Evolutionary conservation across 306 rosid genomes (phyloP).

Genomic region (Echinosophora koreensis): DNA sequence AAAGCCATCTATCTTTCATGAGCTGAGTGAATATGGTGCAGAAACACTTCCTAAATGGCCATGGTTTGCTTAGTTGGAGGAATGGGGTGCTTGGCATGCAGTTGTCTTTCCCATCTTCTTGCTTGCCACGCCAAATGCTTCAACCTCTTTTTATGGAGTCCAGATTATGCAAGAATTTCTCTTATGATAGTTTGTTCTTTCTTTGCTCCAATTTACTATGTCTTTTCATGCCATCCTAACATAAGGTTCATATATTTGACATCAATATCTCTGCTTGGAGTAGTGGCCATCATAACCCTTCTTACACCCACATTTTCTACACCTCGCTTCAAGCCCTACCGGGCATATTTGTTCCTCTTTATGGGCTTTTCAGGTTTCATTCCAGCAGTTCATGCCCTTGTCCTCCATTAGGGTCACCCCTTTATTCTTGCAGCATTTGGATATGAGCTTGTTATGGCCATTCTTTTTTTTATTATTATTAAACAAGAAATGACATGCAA

Average conservation of each 20-base stretch:
- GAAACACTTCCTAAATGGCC: no score
- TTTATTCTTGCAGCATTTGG: no score
- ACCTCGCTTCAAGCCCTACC: constrained; percentile 61
- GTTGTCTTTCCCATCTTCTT: constrained; percentile 82
- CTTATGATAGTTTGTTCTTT: constrained; percentile 90
- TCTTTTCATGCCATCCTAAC: constrained; percentile 71
- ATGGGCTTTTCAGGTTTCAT: constrained; percentile 93
- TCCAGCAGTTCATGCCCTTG: no score
- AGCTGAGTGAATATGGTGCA: no score
- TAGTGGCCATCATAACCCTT: no score
- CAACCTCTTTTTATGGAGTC: constrained; percentile 84
- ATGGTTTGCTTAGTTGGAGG: no score
- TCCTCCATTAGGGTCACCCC: no score
- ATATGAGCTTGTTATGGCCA: no score
- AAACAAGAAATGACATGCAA: no score
- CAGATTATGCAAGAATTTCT: constrained; percentile 91
- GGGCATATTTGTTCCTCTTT: constrained; percentile 69
- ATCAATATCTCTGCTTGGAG: constrained; percentile 74
- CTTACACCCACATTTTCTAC: no score
- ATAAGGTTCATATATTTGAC: constrained; percentile 64
- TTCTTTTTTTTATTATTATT: no score
- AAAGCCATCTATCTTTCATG: constrained; percentile 43
- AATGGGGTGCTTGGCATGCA: no score
- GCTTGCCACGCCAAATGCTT: constrained; percentile 86
- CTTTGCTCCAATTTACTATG: constrained; percentile 79